Evolutionary conservation across 176 grass and related monocot genomes (phyloP), one percentile per base, ranked within the genome.

Genomic region (Triticum dicoccoides): DNA sequence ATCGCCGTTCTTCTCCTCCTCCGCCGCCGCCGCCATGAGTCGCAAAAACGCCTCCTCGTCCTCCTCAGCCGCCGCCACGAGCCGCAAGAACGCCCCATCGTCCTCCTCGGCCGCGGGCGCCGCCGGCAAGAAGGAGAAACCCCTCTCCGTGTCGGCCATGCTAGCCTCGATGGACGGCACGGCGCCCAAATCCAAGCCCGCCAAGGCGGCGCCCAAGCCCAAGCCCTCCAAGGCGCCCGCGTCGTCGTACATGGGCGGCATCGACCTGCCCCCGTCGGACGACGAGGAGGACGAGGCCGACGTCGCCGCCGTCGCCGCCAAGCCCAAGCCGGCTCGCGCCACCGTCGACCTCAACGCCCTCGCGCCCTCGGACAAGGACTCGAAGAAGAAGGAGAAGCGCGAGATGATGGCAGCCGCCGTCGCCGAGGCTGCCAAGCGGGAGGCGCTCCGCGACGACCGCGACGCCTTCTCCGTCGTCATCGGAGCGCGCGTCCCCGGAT

Each of bases 401-500:
- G 93, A 98, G 76, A 77, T 86, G 35, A 17, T 92, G 68, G 91
- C 86, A 15, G 92, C 88, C 5, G 79, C 79, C 4, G 88, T 71
- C 11, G 93, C 86, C 15, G 93, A 94, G 82, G 87, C 83, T 29
- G 92, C 90, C 29, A 89, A 74, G 63, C 44, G 82, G 73, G 96
- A 98, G 92, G 90, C 94, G 30, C 89, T 98, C 45, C 92, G 83
- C 42, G 96, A 98, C 29, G 96, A 98, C 82, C 91, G 82, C 65
- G 96, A 98, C 78, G 96, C 91, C 61, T 96, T 98, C 92, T 92
- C 94, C 34, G 96, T 98, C 39, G 90, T 98, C 64, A 88, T 96
- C 13, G 96, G 96, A 32, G 83, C 91, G 42, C 93, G 93, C 71
- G 79, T 83, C 18, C 21, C 84, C 3, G 89, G 82, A 59, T 73